Evolutionary conservation across 345 rosid genomes (phyloP).

Genomic region (Garcia nutans): DNA sequence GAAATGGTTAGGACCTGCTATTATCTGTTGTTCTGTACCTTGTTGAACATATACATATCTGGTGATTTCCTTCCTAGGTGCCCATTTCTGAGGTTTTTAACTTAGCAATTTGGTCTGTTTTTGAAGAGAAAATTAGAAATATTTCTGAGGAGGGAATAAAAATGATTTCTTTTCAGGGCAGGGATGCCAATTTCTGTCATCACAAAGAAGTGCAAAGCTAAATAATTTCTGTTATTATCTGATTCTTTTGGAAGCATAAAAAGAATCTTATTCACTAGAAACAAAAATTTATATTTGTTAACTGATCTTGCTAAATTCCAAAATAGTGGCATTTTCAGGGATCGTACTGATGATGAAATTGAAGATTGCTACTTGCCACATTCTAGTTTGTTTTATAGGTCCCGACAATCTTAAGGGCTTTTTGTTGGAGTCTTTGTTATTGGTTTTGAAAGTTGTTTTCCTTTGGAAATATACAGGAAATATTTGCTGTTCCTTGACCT

Average conservation of each 20-base stretch:
- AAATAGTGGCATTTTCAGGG: not conserved
- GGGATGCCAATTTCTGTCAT: not conserved
- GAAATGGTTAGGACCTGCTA: not conserved
- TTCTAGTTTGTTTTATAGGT: not conserved
- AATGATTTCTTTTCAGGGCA: not conserved
- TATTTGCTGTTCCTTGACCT: not conserved
- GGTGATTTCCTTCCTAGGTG: not conserved
- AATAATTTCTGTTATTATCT: not conserved
- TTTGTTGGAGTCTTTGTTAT: not conserved
- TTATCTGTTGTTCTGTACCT: not conserved
- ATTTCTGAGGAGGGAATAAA: too few species aligned
- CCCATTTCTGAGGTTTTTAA: not conserved
- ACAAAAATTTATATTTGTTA: not conserved
- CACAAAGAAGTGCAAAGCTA: not conserved
- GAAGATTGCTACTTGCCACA: not conserved
- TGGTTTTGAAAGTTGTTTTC: not conserved
- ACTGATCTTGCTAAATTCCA: not conserved
- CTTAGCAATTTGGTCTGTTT: not conserved
- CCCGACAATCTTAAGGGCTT: not conserved
- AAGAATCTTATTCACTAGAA: not conserved
- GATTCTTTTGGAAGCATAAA: conserved; percentile 1
- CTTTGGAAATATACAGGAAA: not conserved
- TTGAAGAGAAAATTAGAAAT: not conserved
- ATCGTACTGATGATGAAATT: not conserved
- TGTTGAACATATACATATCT: not conserved